Evolutionary conservation across 257 asterid genomes (phyloP).

Genomic region (Datura wrightii): DNA sequence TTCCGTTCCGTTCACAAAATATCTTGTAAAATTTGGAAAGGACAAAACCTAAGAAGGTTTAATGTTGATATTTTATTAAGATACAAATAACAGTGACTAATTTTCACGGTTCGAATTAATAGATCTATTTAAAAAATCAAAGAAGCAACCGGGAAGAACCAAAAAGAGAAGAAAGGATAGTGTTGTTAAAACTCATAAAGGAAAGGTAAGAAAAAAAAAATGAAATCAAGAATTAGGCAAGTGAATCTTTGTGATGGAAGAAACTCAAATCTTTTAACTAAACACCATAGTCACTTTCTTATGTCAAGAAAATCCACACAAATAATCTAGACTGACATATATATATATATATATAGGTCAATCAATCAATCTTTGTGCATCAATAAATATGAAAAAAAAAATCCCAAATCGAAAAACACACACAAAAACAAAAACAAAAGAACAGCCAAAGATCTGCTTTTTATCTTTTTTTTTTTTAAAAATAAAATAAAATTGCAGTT

Average conservation of each 20-base stretch:
- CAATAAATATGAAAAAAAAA: neutral
- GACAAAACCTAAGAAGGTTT: too few species aligned
- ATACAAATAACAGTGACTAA: neutral
- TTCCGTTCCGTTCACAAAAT: neutral
- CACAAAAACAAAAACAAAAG: neutral
- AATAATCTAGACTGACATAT: constrained; percentile 32
- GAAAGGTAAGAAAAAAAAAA: constrained; percentile 36
- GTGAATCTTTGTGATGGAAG: constrained; percentile 40
- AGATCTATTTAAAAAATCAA: constrained; percentile 51
- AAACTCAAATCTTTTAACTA: constrained; percentile 39
- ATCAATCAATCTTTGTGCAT: neutral
- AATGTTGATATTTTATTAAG: too few species aligned
- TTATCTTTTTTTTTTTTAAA: too few species aligned
- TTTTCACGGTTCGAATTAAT: neutral
- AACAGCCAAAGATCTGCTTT: too few species aligned
- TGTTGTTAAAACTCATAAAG: constrained; percentile 40
- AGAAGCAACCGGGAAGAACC: constrained; percentile 29
- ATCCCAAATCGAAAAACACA: neutral
- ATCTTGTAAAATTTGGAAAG: too few species aligned
- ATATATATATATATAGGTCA: neutral
- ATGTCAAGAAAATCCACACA: constrained; percentile 1
- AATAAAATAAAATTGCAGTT: neutral
- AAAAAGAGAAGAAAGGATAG: constrained; percentile 32
- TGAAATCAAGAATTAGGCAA: constrained; percentile 39
- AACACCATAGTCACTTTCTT: constrained; percentile 29